Evolutionary conservation across 352 stramenopile genomes (phyloP).

Genomic region (Phytophthora nicotianae): DNA sequence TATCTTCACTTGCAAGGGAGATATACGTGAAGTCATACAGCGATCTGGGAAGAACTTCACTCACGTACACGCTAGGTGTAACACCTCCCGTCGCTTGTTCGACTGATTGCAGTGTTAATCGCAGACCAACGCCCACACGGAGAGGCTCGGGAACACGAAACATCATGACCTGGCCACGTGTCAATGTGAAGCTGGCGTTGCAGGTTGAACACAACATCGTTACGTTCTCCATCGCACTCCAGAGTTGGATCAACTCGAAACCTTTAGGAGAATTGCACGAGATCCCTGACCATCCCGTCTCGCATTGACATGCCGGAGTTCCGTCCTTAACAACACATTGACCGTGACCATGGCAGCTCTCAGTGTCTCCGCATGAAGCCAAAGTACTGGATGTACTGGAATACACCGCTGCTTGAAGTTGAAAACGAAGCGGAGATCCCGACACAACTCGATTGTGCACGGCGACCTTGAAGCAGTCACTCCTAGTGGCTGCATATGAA

Average conservation of each 20-base stretch:
- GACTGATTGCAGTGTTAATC: conserved; percentile 32
- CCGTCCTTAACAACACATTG: conserved; percentile 46
- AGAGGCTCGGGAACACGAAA: conserved; percentile 73
- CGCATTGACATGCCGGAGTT: conserved; percentile 53
- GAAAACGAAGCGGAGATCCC: conserved; percentile 46
- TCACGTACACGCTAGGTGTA: conserved; percentile 71
- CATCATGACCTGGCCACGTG: conserved; percentile 56
- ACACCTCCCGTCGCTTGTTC: conserved; percentile 10
- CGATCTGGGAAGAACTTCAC: conserved; percentile 66
- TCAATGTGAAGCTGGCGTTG: conserved; percentile 44
- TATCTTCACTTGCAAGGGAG: conserved; percentile 35
- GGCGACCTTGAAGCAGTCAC: conserved; percentile 75
- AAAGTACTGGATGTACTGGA: conserved; percentile 14
- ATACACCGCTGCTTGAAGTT: conserved; percentile 49
- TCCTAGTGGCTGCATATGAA: conserved; percentile 34
- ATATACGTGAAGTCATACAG: conserved; percentile 81
- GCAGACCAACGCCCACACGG: conserved; percentile 51
- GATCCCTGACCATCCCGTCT: conserved; percentile 63
- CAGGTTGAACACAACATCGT: conserved; percentile 64
- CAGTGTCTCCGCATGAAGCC: conserved; percentile 11
- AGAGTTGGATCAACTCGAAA: conserved; percentile 65
- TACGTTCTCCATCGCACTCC: conserved; percentile 56
- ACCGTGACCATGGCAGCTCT: conserved; percentile 60
- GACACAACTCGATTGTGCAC: conserved; percentile 70
- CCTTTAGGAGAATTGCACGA: conserved; percentile 62